Conservation (phyloP, 495 filamentous ascomycete genomes). For the Evernia prunastri region DNA sequence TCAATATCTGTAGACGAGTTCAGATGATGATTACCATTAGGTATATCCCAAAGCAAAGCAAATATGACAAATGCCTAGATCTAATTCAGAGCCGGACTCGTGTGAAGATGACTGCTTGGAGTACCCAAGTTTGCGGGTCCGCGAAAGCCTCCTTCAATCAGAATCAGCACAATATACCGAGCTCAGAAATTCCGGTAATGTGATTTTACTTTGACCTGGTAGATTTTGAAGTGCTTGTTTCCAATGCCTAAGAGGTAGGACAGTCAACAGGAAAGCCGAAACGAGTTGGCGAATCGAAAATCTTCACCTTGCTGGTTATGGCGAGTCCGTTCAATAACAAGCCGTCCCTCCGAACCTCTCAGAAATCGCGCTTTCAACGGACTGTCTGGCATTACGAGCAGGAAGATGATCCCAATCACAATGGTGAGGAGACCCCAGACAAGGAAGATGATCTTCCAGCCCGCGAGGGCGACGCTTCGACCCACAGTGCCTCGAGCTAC, state of each 20-base stretch:
- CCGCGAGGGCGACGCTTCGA: conserved; percentile 47
- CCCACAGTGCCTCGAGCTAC: conserved; percentile 51
- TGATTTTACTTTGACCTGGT: conserved; percentile 35
- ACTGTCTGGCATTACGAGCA: conserved; percentile 61
- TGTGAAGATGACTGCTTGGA: too few species aligned
- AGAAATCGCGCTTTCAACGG: conserved; percentile 63
- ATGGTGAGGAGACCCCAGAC: conserved; percentile 57
- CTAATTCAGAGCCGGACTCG: conserved; percentile 27
- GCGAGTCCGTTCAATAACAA: conserved; percentile 55
- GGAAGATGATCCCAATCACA: conserved; percentile 50
- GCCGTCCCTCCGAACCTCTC: conserved; percentile 52
- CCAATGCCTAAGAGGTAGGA: conserved; percentile 39
- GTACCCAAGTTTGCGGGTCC: conserved; percentile 37
- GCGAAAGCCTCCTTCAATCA: conserved; percentile 47
- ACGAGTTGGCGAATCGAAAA: conserved; percentile 53
- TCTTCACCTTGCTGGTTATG: conserved; percentile 59
- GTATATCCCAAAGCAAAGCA: conserved; percentile 55
- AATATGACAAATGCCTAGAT: conserved; percentile 61
- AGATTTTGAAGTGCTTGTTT: conserved; percentile 60
- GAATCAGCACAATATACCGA: too few species aligned
- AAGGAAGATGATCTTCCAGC: conserved; percentile 66
- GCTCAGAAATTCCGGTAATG: too few species aligned
- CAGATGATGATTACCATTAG: conserved; percentile 37
- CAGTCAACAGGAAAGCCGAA: conserved; percentile 24
- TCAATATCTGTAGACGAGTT: too few species aligned